Evolutionary conservation across 768 basidiomycete species (phyloP).

Genomic region (Postia placenta): DNA sequence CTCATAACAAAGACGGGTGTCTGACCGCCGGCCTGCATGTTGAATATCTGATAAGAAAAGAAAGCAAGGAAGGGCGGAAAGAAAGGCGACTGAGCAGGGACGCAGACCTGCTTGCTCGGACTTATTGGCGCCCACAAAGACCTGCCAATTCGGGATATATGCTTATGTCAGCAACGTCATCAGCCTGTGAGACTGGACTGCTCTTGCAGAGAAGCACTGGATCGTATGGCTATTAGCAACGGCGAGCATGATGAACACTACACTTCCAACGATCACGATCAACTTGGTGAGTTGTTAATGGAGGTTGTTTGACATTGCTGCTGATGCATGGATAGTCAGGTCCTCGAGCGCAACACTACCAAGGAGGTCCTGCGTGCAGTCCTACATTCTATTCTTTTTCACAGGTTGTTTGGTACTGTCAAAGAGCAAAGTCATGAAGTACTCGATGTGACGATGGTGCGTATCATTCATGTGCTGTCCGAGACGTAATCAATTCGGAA

Average conservation of each 20-base stretch:
- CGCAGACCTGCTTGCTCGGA: too few relatives aligned
- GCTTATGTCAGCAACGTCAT: not conserved
- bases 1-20: slow-evolving; percentile 85
- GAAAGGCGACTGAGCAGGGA: not conserved
- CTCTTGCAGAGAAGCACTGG: too few relatives aligned
- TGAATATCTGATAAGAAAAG: slow-evolving; percentile 4
- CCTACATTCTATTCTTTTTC: slow-evolving; percentile 80
- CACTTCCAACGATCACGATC: slow-evolving; percentile 42
- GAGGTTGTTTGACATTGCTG: not conserved
- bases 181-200: too few relatives aligned
- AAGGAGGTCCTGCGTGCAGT: slow-evolving; percentile 72
- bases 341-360: slow-evolving; percentile 63
- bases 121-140: too few relatives aligned
- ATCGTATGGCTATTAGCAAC: too few relatives aligned
- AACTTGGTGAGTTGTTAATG: slow-evolving; percentile 33
- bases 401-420: slow-evolving; percentile 74
- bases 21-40: slow-evolving; percentile 40
- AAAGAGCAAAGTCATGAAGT: slow-evolving; percentile 75
- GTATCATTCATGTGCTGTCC: slow-evolving; percentile 16
- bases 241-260: slow-evolving; percentile 10
- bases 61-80: not conserved
- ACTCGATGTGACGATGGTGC: slow-evolving; percentile 78
- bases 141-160: not conserved
- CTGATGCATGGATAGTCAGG: slow-evolving; percentile 34
- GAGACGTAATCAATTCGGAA: not conserved